Conservation (phyloP, 352 stramenopile genomes). For the Globisporangium abappressorium region DNA sequence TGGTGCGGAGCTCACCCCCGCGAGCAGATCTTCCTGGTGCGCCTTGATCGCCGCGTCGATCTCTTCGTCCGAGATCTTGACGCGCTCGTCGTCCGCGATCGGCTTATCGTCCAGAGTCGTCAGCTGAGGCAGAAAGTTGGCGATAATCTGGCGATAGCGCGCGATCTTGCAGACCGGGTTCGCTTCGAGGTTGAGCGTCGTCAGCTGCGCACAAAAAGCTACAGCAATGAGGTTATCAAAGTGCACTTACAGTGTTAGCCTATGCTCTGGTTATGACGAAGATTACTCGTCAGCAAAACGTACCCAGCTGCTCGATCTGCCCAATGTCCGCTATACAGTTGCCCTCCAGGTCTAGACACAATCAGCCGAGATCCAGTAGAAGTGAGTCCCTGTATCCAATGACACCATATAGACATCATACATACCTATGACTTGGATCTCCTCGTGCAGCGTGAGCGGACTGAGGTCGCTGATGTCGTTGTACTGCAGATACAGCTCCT, state of each 20-base stretch:
- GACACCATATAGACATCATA: background rate
- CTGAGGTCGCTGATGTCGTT: constrained; percentile 82
- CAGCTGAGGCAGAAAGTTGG: constrained; percentile 73
- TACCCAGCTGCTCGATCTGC: constrained; percentile 78
- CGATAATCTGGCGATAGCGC: constrained; percentile 63
- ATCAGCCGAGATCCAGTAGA: background rate
- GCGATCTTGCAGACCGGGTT: constrained; percentile 66
- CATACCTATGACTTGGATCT: constrained; percentile 71
- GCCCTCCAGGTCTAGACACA: constrained; percentile 52
- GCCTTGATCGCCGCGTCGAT: constrained; percentile 47
- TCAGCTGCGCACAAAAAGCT: constrained; percentile 71
- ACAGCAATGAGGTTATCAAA: background rate
- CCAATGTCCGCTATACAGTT: constrained; percentile 71
- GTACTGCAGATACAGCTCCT: constrained; percentile 73
- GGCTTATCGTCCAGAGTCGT: constrained; percentile 47
- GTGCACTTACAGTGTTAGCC: background rate
- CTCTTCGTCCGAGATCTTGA: constrained; percentile 42
- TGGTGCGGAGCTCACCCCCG: background rate
- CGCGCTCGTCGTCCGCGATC: constrained; percentile 34
- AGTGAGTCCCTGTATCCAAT: background rate
- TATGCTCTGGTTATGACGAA: background rate
- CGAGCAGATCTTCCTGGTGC: constrained; percentile 20
- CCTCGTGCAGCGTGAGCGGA: constrained; percentile 82
- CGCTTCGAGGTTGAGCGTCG: constrained; percentile 47
- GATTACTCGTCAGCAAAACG: background rate